Evolutionary conservation across 108 stramenopile genomes (phyloP).

Genomic region (Nitzschia sp.): DNA sequence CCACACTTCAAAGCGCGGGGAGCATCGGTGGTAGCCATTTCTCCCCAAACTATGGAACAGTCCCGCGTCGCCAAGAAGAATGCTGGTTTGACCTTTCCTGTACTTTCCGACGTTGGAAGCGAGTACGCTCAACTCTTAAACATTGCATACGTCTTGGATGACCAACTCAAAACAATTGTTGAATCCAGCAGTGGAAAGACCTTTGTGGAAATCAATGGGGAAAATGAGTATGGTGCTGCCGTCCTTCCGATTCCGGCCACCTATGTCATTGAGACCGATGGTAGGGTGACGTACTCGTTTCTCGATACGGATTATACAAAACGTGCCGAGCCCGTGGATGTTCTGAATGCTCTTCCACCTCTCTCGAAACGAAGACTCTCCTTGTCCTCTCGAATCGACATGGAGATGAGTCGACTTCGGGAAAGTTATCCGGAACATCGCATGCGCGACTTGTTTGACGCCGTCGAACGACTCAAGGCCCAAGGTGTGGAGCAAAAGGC

Average conservation of each 20-base stretch:
- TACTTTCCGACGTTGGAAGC: slow-evolving; percentile 15
- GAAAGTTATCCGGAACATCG: slow-evolving; percentile 1
- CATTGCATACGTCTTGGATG: slow-evolving; percentile 10
- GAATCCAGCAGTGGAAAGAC: not conserved
- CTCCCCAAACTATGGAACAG: not conserved
- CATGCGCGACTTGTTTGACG: not conserved
- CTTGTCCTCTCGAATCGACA: not conserved
- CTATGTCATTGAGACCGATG: slow-evolving; percentile 25
- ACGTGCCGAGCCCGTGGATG: slow-evolving; percentile 27
- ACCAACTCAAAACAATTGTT: not conserved
- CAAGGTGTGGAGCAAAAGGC: slow-evolving; percentile 1
- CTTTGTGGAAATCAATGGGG: not conserved
- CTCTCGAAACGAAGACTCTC: slow-evolving; percentile 1
- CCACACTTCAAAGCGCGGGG: slow-evolving; percentile 18
- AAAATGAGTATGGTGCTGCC: slow-evolving; percentile 14
- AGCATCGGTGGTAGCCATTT: slow-evolving; percentile 23
- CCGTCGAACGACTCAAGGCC: not conserved
- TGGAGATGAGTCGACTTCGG: not conserved
- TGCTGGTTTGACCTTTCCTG: slow-evolving; percentile 16
- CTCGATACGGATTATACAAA: slow-evolving; percentile 13
- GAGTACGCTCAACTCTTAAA: slow-evolving; percentile 8
- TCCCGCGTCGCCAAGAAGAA: not conserved
- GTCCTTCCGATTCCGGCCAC: slow-evolving; percentile 27
- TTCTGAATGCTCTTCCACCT: slow-evolving; percentile 20
- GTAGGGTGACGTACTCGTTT: slow-evolving; percentile 3